Evolutionary conservation across 2,329 filamentous ascomycete species (phyloP), one percentile per base, ranked within the genome.

Genomic region (Penicillium sp.): DNA sequence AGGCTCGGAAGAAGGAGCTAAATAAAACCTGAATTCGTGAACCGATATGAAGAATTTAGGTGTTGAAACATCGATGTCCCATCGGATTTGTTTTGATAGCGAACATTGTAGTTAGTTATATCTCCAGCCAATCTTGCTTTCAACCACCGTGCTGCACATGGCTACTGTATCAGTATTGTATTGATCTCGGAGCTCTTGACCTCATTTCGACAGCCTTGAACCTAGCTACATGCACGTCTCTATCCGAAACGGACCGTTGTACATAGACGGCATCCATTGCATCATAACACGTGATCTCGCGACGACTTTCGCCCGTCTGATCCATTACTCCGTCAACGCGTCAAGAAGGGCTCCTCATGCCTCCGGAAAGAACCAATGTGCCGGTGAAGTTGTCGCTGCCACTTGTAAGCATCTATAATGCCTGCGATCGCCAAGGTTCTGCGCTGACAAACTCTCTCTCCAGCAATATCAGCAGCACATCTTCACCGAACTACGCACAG

Each of bases 381-480:
- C 79, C 80, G 58, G 80, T 85, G 68, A 84, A 83, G 72, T 72
- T 85, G 56, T 83, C 82, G 24, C 70, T 85, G 56, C 82, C 82
- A 47, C 71, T 85, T 59, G 79, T 81, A 69, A 62, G 66, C 58
- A 13, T 12, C 5, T 35, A 8, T 27, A 1, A 1, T 41, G 1
- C n/a, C 12, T 25, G 23, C 6, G 3, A 44, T 8, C 6, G 25
- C 28, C 15, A 2, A n/a, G 1, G 18, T 25, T 40, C 3, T 18
- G 38, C 33, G 44, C 53, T 64, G 32, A 63, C 50, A 44, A 44
- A 48, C 47, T 46, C 28, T 24, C 41, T n/a, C 48, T 44, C 54
- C 60, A 81, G 76, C 78, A 90, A 78, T 98, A 95, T 71, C 93
- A 98, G 76, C 91, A 97, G 75, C 86, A 89, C 65, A 83, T 97